Evolutionary conservation across 148 eudicot genomes (phyloP).

Genomic region (Selenicereus undatus): DNA sequence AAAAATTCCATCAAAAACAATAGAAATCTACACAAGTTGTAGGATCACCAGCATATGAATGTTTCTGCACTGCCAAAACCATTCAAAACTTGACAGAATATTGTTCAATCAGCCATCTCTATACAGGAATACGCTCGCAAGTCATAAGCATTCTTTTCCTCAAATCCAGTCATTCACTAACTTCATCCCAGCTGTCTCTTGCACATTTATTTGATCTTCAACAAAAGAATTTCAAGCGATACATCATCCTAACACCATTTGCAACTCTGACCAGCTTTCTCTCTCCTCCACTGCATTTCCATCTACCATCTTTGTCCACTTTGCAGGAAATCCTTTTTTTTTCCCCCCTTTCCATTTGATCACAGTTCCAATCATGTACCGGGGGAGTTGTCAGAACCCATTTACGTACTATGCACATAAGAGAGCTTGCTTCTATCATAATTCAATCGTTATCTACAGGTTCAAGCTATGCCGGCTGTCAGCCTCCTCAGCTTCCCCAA

Average conservation of each 20-base stretch:
- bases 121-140: slow-evolving; percentile 15
- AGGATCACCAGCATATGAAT: too few relatives aligned
- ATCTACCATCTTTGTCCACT: slow-evolving; percentile 17
- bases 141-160: slow-evolving; percentile 7
- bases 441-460: slow-evolving; percentile 11
- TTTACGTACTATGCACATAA: slow-evolving; percentile 21
- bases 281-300: background rate
- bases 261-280: background rate
- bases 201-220: slow-evolving; percentile 4
- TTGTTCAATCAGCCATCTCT: background rate
- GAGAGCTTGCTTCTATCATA: background rate
- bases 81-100: slow-evolving; percentile 26
- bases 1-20: background rate
- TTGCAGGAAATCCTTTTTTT: background rate
- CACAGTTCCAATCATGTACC: slow-evolving; percentile 7
- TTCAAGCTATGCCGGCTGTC: slow-evolving; percentile 23
- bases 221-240: slow-evolving; percentile 20
- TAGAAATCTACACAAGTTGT: background rate
- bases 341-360: slow-evolving; percentile 8
- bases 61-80: slow-evolving; percentile 11
- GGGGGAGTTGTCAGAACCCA: slow-evolving; percentile 2
- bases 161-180: slow-evolving; percentile 12
- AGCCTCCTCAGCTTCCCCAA: slow-evolving; percentile 26
- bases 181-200: slow-evolving; percentile 9
- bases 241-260: slow-evolving; percentile 12